Conservation (phyloP, 495 filamentous ascomycete genomes). For the Penicillium cataractarum region DNA sequence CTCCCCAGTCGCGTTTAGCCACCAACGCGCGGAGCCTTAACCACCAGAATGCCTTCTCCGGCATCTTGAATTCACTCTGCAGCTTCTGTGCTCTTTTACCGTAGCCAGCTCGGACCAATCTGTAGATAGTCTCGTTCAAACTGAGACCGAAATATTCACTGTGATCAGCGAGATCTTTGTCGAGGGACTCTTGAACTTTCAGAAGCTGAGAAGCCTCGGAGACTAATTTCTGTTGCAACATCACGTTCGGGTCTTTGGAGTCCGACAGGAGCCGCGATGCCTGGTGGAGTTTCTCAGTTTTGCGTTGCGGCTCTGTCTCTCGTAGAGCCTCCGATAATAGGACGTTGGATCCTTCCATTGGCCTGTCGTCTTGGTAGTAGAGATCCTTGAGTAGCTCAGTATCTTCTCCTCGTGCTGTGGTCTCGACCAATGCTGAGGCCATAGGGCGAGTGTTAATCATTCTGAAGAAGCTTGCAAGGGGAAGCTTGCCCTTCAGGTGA, state of each 20-base stretch:
- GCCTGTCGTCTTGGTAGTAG: slow-evolving; percentile 96
- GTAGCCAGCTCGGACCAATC: slow-evolving; percentile 74
- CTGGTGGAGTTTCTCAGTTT: slow-evolving; percentile 81
- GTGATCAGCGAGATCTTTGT: slow-evolving; percentile 70
- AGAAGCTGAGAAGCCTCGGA: slow-evolving; percentile 78
- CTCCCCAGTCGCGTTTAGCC: slow-evolving; percentile 84
- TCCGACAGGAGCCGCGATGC: slow-evolving; percentile 81
- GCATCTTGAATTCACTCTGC: slow-evolving; percentile 88
- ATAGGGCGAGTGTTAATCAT: slow-evolving; percentile 85
- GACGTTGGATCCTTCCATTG: slow-evolving; percentile 84
- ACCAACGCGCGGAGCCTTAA: slow-evolving; percentile 86
- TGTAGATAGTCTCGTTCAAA: slow-evolving; percentile 88
- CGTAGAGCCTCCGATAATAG: slow-evolving; percentile 79
- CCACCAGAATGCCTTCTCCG: slow-evolving; percentile 91
- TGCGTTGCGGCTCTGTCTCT: slow-evolving; percentile 62
- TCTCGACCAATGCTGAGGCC: slow-evolving; percentile 87
- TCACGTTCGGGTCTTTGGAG: slow-evolving; percentile 69
- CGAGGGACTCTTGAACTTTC: slow-evolving; percentile 81
- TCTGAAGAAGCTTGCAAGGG: slow-evolving; percentile 89
- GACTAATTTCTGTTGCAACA: slow-evolving; percentile 72
- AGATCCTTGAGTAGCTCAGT: slow-evolving; percentile 88
- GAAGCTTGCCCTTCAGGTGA: slow-evolving; percentile 86
- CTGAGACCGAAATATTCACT: slow-evolving; percentile 78
- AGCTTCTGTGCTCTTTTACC: slow-evolving; percentile 80
- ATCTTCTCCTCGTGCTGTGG: slow-evolving; percentile 75